Conservation (phyloP, 2,329 filamentous ascomycete genomes). For the Chaetomium globosum region DNA sequence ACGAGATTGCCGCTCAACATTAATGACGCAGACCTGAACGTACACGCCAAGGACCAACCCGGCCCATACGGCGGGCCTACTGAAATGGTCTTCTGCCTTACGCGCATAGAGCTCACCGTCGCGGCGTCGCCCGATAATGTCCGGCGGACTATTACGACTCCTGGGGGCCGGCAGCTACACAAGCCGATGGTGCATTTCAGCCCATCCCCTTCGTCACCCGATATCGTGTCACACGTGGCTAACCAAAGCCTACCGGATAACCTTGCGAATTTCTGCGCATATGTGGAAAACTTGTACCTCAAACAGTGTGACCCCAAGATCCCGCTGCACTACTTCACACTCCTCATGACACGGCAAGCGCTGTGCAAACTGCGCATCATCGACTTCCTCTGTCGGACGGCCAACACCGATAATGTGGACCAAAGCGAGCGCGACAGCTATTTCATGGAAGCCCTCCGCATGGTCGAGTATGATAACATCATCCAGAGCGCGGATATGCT, state of each 20-base stretch:
- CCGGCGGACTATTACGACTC: conserved; percentile 31
- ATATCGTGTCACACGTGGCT: conserved; percentile 52
- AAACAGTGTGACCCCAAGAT: conserved; percentile 60
- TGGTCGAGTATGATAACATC: conserved; percentile 62
- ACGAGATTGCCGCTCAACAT: conserved; percentile 63
- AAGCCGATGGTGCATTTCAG: conserved; percentile 40
- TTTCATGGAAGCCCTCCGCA: conserved; percentile 58
- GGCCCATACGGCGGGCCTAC: conserved; percentile 55
- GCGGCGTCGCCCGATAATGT: conserved; percentile 53
- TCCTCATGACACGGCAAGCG: conserved; percentile 59
- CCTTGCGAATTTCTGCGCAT: conserved; percentile 56
- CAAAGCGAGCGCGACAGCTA: conserved; percentile 55
- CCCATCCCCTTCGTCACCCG: conserved; percentile 46
- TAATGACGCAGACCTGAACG: conserved; percentile 62
- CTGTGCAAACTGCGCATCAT: conserved; percentile 61
- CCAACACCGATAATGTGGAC: conserved; percentile 43
- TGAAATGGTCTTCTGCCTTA: conserved; percentile 63
- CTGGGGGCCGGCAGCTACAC: conserved; percentile 37
- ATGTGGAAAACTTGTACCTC: conserved; percentile 61
- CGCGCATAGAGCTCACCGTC: conserved; percentile 59
- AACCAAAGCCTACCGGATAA: conserved; percentile 56
- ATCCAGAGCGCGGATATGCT: conserved; percentile 56
- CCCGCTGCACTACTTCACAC: conserved; percentile 61
- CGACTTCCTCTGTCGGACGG: conserved; percentile 54
- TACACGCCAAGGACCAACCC: conserved; percentile 59